These are phyloP conservation scores for Daldinia caldariorum DNA, from an alignment of 495 filamentous ascomycete species.

Conservation along the genomic window DNA sequence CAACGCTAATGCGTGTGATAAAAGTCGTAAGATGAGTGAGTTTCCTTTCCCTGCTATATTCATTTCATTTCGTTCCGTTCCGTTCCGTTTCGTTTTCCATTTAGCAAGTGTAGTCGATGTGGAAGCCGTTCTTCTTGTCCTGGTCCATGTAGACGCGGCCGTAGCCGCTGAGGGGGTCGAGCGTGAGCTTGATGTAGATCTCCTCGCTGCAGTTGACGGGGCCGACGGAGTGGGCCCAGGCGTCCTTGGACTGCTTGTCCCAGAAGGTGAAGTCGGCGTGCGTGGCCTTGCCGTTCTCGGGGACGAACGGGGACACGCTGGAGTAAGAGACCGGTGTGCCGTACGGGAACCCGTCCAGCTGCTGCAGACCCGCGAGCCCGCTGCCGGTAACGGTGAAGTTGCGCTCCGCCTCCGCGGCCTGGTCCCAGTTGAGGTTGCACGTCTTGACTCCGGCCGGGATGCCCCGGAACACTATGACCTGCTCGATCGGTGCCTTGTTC, in stretches of 20 bases:
- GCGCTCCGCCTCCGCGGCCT: constrained; percentile 45
- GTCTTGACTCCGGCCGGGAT: constrained; percentile 46
- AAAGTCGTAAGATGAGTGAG: neutral
- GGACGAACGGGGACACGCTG: constrained; percentile 24
- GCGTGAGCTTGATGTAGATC: constrained; percentile 30
- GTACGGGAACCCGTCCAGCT: constrained; percentile 44
- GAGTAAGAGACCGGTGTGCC: constrained; percentile 16
- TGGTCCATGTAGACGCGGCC: constrained; percentile 41
- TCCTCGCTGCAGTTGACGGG: constrained; percentile 29
- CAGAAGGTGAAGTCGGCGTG: constrained; percentile 43
- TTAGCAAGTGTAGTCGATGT: constrained; percentile 31
- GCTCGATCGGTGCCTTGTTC: constrained; percentile 45
- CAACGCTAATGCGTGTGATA: constrained; percentile 4
- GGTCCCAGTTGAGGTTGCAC: constrained; percentile 49
- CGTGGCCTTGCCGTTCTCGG: neutral
- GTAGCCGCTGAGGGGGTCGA: constrained; percentile 28
- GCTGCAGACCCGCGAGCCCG: constrained; percentile 42
- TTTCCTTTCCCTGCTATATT: neutral
- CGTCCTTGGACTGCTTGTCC: constrained; percentile 27
- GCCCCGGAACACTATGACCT: constrained; percentile 47
- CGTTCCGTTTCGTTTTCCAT: neutral
- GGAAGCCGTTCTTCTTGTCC: constrained; percentile 38
- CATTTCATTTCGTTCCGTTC: neutral
- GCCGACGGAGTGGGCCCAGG: constrained; percentile 26
- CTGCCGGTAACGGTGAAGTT: constrained; percentile 48